Percentiles rank a stretch among this genome's conserved stretches.
These are phyloP conservation scores for Neopestalotiopsis rosae DNA, from an alignment of 2,329 filamentous ascomycete genomes.

Conservation along the genomic window DNA sequence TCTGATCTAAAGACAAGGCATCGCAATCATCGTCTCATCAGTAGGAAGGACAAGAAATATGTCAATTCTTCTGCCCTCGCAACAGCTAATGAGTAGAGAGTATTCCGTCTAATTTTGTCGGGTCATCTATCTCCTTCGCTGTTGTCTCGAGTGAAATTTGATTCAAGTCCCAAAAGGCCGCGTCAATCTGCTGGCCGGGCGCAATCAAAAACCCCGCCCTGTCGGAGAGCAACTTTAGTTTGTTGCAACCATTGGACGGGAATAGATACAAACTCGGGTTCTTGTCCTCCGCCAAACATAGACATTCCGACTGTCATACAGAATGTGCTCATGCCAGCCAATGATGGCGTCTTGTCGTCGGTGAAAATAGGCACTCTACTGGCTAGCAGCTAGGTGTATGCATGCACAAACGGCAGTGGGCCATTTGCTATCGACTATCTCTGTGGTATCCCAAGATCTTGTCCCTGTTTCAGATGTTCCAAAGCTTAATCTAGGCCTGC, in stretches of 20 bases:
- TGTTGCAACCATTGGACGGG: background rate
- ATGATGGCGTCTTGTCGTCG: background rate
- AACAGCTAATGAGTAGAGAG: background rate
- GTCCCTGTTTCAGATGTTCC: background rate
- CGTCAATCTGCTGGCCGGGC: background rate
- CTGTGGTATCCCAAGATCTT: background rate
- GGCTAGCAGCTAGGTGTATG: background rate
- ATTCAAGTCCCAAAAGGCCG: background rate
- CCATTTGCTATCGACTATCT: background rate
- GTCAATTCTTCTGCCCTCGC: background rate
- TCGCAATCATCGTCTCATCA: conserved; percentile 3
- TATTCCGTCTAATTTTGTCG: background rate
- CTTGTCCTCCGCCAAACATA: background rate
- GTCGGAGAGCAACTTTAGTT: background rate
- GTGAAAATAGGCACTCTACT: background rate
- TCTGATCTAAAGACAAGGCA: conserved; percentile 6
- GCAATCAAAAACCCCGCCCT: background rate
- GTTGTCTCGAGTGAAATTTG: background rate
- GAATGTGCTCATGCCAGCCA: too few relatives aligned
- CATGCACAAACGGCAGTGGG: background rate
- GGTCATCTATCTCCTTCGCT: background rate
- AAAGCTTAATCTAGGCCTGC: background rate
- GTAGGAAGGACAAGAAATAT: background rate
- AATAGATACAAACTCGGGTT: background rate
- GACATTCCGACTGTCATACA: background rate